A percentile compares a stretch with the other conserved stretches of the same genome.
Conservation (phyloP, 2,329 filamentous ascomycete genomes). For the Beauveria rudraprayagi region DNA sequence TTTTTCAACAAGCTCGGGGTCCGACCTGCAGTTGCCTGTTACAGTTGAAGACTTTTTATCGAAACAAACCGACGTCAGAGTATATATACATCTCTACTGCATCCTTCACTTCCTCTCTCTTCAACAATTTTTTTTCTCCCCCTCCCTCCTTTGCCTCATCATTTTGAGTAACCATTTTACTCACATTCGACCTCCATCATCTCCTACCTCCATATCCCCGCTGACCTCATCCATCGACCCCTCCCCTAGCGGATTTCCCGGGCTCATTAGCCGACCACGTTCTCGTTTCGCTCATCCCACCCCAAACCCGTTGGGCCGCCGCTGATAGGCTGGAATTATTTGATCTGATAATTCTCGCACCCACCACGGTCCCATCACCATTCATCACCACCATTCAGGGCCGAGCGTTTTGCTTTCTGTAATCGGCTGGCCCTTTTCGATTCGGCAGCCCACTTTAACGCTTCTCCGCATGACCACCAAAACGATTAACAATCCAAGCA, state of each 20-base stretch:
- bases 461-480: background rate
- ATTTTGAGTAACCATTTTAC: too few relatives aligned
- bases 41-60: too few relatives aligned
- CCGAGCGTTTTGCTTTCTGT: constrained; percentile 1
- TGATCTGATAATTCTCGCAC: constrained; percentile 11
- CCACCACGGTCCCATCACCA: background rate
- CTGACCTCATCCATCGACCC: background rate
- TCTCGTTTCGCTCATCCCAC: background rate
- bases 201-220: background rate
- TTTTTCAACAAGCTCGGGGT: too few relatives aligned
- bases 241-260: background rate
- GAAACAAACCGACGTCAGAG: too few relatives aligned
- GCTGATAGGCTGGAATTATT: constrained; percentile 1
- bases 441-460: background rate
- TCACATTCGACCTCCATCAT: too few relatives aligned
- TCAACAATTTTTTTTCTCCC: too few relatives aligned
- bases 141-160: too few relatives aligned
- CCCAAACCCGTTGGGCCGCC: background rate
- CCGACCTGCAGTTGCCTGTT: too few relatives aligned
- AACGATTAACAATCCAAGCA: background rate
- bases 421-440: background rate
- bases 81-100: too few relatives aligned
- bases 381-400: background rate
- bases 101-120: too few relatives aligned
- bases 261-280: background rate